Base-by-base conservation (phyloP, 2,329 filamentous ascomycete genomes). In the Tolypocladium ophioglossoides region DNA sequence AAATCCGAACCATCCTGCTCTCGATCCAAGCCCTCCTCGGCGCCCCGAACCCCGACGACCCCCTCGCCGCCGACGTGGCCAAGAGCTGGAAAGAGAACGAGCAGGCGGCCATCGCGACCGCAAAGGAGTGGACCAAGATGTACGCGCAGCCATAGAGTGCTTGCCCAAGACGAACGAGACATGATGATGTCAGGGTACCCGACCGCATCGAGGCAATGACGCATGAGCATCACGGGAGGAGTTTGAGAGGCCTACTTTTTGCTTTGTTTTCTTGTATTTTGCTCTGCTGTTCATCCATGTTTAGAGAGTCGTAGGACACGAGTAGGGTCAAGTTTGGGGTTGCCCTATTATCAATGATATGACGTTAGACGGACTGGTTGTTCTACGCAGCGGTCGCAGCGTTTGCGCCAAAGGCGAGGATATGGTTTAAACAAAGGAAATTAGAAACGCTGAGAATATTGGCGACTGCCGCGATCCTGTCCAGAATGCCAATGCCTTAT, bases 41-140 rank as follows among this genome's bases (percentile, higher is more conserved):
- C 47, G 92, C 94, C 7, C 94, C 94, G 16, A 99, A 99, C 72
- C 94, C 95, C 34, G 94, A 99, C 66, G 94, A 99, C 67, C 95
- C 94, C n/a, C 83, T 99, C 44, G 95, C 94, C 51, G 95, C 96
- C 67, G 92, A 99, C 61, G 94, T 99, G 44, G 94, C 94, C 38
- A 95, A 97, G 77, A 86, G 87, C 67, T 99, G 94, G 94, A 96
- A 97, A 76, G 91, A 97, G 66, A 86, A 99, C 66, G 89, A 97
- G 72, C 84, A 85, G 59, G 89, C 89, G 50, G 94, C 94, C 27
- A 97, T 99, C 64, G 84, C 87, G 60, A 97, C 91, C 9, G 92
- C 92, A 18, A 86, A 81, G 66, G 90, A 96, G 66, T 97, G 94
- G 92, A 97, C 94, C 14, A 79, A 80, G 69, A 85, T 86, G 63